Conservation (phyloP, 495 filamentous ascomycete species). For the Penicillium ochrochloron region DNA sequence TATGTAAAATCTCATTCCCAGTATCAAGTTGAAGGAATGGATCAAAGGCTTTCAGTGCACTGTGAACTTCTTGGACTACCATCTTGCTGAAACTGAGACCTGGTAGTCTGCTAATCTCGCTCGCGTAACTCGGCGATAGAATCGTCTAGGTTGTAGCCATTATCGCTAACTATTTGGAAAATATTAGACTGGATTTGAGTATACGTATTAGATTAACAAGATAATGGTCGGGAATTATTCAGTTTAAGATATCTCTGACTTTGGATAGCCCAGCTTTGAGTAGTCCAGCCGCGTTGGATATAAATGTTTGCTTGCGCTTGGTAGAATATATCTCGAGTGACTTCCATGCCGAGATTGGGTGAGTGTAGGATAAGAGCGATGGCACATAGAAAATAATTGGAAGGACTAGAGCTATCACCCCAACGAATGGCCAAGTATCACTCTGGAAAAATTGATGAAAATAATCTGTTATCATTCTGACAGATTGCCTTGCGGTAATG, state of each 20-base stretch:
- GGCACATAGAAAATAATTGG: background rate
- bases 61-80: slow-evolving; percentile 16
- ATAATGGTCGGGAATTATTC: background rate
- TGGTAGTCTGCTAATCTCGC: slow-evolving; percentile 26
- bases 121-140: slow-evolving; percentile 23
- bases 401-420: background rate
- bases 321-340: background rate
- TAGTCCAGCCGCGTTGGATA: background rate
- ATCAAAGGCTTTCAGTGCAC: slow-evolving; percentile 44
- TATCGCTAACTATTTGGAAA: slow-evolving; percentile 22
- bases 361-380: background rate
- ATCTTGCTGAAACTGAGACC: slow-evolving; percentile 16
- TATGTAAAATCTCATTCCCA: slow-evolving; percentile 17
- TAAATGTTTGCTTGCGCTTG: background rate
- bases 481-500: too few relatives aligned
- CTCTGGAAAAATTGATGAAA: too few relatives aligned
- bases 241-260: background rate
- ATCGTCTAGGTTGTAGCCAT: slow-evolving; percentile 22
- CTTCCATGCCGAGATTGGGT: background rate
- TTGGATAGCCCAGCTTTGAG: background rate
- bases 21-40: slow-evolving; percentile 28
- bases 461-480: too few relatives aligned
- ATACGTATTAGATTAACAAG: background rate
- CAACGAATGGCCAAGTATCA: too few relatives aligned
- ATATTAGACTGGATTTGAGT: background rate